Evolutionary conservation across 768 basidiomycete species (phyloP).

Genomic region (Lactarius sanguifluus): DNA sequence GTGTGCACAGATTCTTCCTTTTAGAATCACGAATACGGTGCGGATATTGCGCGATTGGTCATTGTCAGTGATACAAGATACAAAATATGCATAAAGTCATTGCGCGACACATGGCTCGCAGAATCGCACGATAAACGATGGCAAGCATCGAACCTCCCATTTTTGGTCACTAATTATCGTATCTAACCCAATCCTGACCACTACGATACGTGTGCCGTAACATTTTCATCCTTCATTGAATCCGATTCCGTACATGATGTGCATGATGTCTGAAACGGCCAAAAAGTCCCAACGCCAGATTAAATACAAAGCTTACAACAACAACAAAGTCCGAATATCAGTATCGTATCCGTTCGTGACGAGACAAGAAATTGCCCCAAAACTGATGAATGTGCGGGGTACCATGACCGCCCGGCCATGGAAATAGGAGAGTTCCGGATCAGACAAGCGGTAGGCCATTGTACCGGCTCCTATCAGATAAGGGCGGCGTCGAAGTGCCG

Average conservation of each 20-base stretch:
- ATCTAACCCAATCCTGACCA: background rate
- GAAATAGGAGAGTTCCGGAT: background rate
- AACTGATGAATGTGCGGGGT: background rate
- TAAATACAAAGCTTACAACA: background rate
- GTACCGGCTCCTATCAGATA: background rate
- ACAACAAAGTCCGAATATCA: background rate
- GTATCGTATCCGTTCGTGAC: background rate
- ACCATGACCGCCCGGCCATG: background rate
- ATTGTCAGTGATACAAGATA: background rate
- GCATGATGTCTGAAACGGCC: background rate
- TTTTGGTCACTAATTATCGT: background rate
- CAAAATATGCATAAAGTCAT: background rate
- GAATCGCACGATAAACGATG: background rate
- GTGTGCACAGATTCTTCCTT: background rate
- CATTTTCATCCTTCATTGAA: background rate
- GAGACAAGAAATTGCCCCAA: slow-evolving; percentile 20
- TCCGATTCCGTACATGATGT: background rate
- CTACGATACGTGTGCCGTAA: background rate
- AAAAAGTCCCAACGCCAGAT: background rate
- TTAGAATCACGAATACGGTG: background rate
- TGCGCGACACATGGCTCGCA: background rate
- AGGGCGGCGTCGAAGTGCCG: background rate
- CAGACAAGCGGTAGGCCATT: slow-evolving; percentile 17
- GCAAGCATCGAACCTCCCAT: background rate
- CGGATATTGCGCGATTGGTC: background rate